These are phyloP conservation scores for Fusarium subglutinans DNA, from an alignment of 2,329 filamentous ascomycete genomes.

Conservation along the genomic window DNA sequence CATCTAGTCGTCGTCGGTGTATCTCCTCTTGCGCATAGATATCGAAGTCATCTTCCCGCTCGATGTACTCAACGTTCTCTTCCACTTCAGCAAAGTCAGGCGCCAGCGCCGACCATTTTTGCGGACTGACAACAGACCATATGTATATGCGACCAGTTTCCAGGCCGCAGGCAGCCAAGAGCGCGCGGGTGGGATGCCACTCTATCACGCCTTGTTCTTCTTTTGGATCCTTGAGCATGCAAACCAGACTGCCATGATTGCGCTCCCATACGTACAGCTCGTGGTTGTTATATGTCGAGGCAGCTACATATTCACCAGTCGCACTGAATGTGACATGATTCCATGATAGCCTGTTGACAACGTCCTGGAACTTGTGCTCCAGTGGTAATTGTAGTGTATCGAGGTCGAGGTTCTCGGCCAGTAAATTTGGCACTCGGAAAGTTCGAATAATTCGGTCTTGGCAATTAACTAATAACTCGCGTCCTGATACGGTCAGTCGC, in stretches of 20 bases:
- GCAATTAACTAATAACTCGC: conserved; percentile 89
- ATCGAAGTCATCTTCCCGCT: conserved; percentile 97
- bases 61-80: conserved; percentile 96
- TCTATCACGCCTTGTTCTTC: conserved; percentile 97
- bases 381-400: conserved; percentile 89
- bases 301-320: conserved; percentile 93
- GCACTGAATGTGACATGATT: conserved; percentile 97
- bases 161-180: conserved; percentile 90
- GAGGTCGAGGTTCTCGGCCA: conserved; percentile 74
- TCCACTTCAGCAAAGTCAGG: conserved; percentile 98
- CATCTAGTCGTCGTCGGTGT: conserved; percentile 86
- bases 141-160: conserved; percentile 95
- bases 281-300: conserved; percentile 97
- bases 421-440: conserved; percentile 84
- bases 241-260: conserved; percentile 89
- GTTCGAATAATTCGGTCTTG: conserved; percentile 96
- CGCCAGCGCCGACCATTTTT: conserved; percentile 96
- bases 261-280: conserved; percentile 99
- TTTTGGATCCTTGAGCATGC: conserved; percentile 95
- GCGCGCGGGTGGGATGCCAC: conserved; percentile 90
- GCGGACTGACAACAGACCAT: conserved; percentile 94
- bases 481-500: conserved; percentile 81
- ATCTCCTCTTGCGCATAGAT: conserved; percentile 96
- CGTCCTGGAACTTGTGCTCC: conserved; percentile 98
- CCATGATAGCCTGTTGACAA: conserved; percentile 94